These are phyloP conservation scores for Chrysoporthe deuterocubensis DNA, from an alignment of 2,329 filamentous ascomycete genomes.

Conservation along the genomic window DNA sequence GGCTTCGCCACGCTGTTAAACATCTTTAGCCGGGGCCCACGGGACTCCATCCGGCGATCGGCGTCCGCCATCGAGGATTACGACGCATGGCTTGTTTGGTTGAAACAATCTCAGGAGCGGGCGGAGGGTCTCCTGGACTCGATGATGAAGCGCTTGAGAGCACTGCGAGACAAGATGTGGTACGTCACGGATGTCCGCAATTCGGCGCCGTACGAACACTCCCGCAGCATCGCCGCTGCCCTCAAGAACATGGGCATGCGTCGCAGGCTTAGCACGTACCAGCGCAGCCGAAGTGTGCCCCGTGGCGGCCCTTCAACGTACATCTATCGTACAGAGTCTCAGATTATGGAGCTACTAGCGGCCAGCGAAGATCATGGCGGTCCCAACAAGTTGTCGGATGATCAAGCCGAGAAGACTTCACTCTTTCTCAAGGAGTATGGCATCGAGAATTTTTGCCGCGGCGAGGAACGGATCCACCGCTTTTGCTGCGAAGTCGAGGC, in stretches of 20 bases:
- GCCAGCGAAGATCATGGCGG: conserved; percentile 83
- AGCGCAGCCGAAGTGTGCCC: conserved; percentile 47
- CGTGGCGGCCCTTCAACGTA: conserved; percentile 61
- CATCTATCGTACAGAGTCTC: conserved; percentile 79
- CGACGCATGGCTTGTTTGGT: conserved; percentile 80
- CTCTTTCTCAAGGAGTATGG: conserved; percentile 81
- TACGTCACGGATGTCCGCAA: conserved; percentile 93
- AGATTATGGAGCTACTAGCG: conserved; percentile 85
- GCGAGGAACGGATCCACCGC: conserved; percentile 91
- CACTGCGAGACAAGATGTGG: conserved; percentile 96
- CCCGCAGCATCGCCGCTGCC: conserved; percentile 82
- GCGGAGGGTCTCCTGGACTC: conserved; percentile 75
- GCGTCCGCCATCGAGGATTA: conserved; percentile 77
- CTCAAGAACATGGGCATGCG: conserved; percentile 86
- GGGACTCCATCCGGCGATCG: conserved; percentile 70
- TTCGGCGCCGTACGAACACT: conserved; percentile 85
- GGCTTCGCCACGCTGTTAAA: conserved; percentile 74
- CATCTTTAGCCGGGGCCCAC: conserved; percentile 73
- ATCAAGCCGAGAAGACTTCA: conserved; percentile 83
- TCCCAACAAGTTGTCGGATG: conserved; percentile 93
- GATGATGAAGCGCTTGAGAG: conserved; percentile 74
- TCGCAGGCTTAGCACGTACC: conserved; percentile 57
- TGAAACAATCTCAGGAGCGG: conserved; percentile 80
- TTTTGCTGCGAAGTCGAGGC: conserved; percentile 90
- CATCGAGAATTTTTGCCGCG: conserved; percentile 91